Evolutionary conservation across 805 yeast genomes (phyloP).

Genomic region (Schwanniomyces yamadae): DNA sequence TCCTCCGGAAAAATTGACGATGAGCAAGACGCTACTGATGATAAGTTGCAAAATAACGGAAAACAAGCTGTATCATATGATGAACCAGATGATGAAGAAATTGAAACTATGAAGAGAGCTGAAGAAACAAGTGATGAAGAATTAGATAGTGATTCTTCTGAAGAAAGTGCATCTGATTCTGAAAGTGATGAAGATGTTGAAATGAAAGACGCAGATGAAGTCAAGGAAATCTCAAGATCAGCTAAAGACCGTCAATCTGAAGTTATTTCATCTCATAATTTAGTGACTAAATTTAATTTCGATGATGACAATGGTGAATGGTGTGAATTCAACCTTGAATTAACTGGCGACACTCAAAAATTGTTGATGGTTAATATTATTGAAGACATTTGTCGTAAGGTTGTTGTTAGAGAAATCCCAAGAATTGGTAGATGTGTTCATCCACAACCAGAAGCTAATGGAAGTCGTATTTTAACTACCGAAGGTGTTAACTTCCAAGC

Average conservation of each 20-base stretch:
- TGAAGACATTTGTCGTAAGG: conserved; percentile 84
- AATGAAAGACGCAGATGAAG: conserved; percentile 23
- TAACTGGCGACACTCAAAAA: conserved; percentile 85
- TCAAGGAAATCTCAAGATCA: conserved; percentile 44
- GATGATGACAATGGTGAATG: conserved; percentile 87
- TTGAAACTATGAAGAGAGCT: conserved; percentile 83
- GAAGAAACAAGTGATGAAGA: conserved; percentile 77
- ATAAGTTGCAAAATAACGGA: conserved; percentile 55
- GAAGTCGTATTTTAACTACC: conserved; percentile 78
- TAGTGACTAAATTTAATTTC: conserved; percentile 78
- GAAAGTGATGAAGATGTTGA: conserved; percentile 40
- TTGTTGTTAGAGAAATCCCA: conserved; percentile 91
- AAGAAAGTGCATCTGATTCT: conserved; percentile 37
- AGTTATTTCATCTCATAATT: conserved; percentile 68
- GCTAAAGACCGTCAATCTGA: conserved; percentile 87
- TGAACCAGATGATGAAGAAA: conserved; percentile 92
- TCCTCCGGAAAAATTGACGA: conserved; percentile 37
- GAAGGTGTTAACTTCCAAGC: conserved; percentile 98
- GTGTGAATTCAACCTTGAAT: conserved; percentile 87
- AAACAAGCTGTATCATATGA: conserved; percentile 92
- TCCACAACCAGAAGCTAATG: conserved; percentile 61
- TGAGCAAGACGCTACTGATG: conserved; percentile 63
- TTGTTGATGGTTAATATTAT: conserved; percentile 95
- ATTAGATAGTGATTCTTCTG: conserved; percentile 37
- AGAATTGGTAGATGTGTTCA: conserved; percentile 90